Evolutionary conservation across 2,329 filamentous ascomycete genomes (phyloP), one percentile per base, ranked within the genome.

Genomic region (Botrytis squamosa): DNA sequence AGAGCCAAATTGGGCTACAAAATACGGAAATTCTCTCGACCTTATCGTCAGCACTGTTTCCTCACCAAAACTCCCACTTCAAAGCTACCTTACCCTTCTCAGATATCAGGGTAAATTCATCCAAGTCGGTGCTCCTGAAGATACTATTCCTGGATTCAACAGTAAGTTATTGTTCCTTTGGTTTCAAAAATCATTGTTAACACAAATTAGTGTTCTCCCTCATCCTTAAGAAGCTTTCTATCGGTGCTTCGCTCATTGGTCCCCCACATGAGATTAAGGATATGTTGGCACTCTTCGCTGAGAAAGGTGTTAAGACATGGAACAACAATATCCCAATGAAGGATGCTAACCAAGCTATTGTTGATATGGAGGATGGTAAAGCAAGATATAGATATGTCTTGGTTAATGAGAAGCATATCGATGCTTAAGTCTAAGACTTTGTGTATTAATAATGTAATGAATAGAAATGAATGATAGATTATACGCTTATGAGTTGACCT

Each of bases 61-160:
- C 3, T 84, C 82, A 10, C 83, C 85, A 3, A 84, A 87, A 25
- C 91, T 93, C 89, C 90, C 90, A 0, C 80, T 93, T 38, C 80
- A 82, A 69, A 82, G 87, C 65, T 93, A 93, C 81, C 83, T 94
- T 73, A 78, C 82, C 22, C 84, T 93, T 14, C 83, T 93, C 49
- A 85, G 86, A 74, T 82, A 85, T 25, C 85, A 88, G 67, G 91
- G 91, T 8, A 85, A 84, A 22, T 89, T 92, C 77, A 86, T 92
- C 73, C 89, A 92, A 81, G 78, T 93, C 67, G 91, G 91, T 42
- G 87, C 87, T 1, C 91, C 91, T 0, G 91, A 93, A 78, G 86
- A 87, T 73, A 81, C 82, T 82, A 84, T 81, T 82, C 89, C 88
- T 7, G 82, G 83, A 3, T 84, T 91, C 76, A 84, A 83, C 75